A percentile compares a stretch with the other conserved stretches of the same genome.
Conservation (phyloP, 352 stramenopile species). For the Phytophthora pseudosyringae region DNA sequence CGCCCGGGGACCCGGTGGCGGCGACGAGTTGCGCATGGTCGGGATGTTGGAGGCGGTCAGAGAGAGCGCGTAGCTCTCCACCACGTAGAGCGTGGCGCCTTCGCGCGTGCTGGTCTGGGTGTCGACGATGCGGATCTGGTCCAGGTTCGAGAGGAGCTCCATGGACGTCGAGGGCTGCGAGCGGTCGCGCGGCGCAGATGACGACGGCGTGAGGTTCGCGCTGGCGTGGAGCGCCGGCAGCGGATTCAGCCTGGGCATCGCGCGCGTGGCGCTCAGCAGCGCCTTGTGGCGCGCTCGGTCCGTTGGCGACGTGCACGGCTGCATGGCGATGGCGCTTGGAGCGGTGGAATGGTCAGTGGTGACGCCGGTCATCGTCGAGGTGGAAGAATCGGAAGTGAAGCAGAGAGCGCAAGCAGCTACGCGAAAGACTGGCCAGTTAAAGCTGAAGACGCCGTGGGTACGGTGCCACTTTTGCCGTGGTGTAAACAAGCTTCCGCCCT, state of each 20-base stretch:
- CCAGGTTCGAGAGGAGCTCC: slow-evolving; percentile 47
- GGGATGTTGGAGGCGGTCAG: slow-evolving; percentile 33
- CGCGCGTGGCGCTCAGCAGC: slow-evolving; percentile 10
- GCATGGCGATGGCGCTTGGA: background rate
- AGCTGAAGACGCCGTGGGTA: slow-evolving; percentile 23
- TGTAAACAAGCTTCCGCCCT: slow-evolving; percentile 6
- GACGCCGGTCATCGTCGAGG: slow-evolving; percentile 1
- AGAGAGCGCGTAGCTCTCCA: slow-evolving; percentile 39
- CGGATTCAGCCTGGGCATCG: background rate
- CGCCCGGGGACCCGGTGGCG: background rate
- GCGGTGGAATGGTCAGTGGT: background rate
- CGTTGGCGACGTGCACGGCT: background rate
- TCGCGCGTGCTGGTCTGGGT: slow-evolving; percentile 33
- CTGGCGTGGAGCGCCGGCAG: slow-evolving; percentile 20
- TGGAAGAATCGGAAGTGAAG: slow-evolving; percentile 20
- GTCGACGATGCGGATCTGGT: slow-evolving; percentile 43
- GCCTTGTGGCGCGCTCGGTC: slow-evolving; percentile 14
- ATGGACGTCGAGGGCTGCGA: slow-evolving; percentile 24
- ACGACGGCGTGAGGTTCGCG: slow-evolving; percentile 15
- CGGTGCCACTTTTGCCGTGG: slow-evolving; percentile 8
- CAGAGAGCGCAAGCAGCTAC: slow-evolving; percentile 2
- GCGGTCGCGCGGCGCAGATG: slow-evolving; percentile 14
- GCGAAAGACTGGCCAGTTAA: background rate
- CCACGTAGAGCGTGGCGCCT: slow-evolving; percentile 42
- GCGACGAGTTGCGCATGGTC: slow-evolving; percentile 16